Evolutionary conservation across 2,329 filamentous ascomycete genomes (phyloP), one percentile per base, ranked within the genome.

Genomic region (Delphinella strobiligena): DNA sequence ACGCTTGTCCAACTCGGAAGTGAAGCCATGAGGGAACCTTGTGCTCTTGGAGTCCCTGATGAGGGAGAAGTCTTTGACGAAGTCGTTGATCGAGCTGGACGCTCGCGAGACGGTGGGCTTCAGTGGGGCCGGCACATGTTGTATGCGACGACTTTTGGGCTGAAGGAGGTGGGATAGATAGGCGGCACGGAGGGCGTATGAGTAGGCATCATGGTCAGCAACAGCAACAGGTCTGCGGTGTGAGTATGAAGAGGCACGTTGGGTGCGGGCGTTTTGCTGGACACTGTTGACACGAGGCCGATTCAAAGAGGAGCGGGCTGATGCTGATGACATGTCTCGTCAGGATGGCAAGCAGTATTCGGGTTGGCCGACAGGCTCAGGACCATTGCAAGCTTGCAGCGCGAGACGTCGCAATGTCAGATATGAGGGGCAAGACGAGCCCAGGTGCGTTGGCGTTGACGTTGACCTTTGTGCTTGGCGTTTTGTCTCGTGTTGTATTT

Each of bases 121-220:
- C 41, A 75, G 73, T 56, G 63, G 61, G 39, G 66, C 67, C 9
- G 78, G 63, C 31, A 91, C 78, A 72, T 87, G 93, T 65, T 94
- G 86, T 55, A 89, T 83, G 55, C 86, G 78, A 63, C 89, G 91
- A 54, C 84, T 75, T 55, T 87, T 83, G 47, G 91, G 89, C 59
- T 94, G 87, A 38, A 98, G 74, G 33, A 96, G 78, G 61, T 98
- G 93, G 61, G 89, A 74, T 43, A 98, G 81, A 62, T 86, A 95
- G 50, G 89, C 89, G 50, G 84, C 80, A 46, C 91, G 82, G 40
- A 98, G 76, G 52, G 88, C 87, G 63, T 86, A 94, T 47, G 79
- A 82, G 64, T 93, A 94, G 56, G 86, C 88, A 62, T 95, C 86
- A 52, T 93, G 82, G 58, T 69, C 55, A 45, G 56, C 54, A 41